Conservation (phyloP, 2,329 filamentous ascomycete species). For the Scedosporium minutisporum region DNA sequence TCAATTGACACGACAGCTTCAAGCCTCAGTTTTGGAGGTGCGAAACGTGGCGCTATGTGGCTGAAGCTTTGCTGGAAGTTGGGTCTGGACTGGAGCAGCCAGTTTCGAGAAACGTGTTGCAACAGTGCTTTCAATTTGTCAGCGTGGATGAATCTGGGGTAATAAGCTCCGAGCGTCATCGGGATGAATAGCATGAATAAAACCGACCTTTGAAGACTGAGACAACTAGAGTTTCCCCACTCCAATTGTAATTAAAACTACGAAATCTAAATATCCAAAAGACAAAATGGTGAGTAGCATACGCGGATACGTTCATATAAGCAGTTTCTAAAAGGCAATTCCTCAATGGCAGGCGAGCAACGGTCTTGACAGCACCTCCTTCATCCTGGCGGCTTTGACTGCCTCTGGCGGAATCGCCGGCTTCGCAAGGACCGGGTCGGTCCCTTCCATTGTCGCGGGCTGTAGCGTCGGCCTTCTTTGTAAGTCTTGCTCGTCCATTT, state of each 20-base stretch:
- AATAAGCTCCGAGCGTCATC: too few species aligned
- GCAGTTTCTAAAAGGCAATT: not conserved
- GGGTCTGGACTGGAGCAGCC: too few species aligned
- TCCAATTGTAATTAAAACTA: not conserved
- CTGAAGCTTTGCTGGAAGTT: not conserved
- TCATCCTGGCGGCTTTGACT: conserved; percentile 70
- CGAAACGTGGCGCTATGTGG: conserved; percentile 8
- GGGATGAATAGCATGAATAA: not conserved
- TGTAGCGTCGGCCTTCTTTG: conserved; percentile 64
- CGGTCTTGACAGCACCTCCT: conserved; percentile 49
- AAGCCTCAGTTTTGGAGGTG: conserved; percentile 9
- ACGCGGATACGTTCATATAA: not conserved
- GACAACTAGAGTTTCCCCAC: not conserved
- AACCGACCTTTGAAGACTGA: not conserved
- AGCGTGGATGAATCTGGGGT: too few species aligned
- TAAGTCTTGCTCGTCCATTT: conserved; percentile 23
- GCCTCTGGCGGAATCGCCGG: conserved; percentile 81
- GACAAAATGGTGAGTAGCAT: not conserved
- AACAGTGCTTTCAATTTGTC: not conserved
- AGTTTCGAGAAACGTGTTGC: too few species aligned
- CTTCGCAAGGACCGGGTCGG: conserved; percentile 72
- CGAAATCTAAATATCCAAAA: not conserved
- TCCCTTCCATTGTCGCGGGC: conserved; percentile 80
- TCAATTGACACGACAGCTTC: conserved; percentile 25
- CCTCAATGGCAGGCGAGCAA: not conserved